Percentiles rank a stretch among this genome's conserved stretches.
phyloP scores from a whole-genome alignment of 2,329 filamentous ascomycete genomes.

The Aspergillus pseudoglaucus region DNA sequence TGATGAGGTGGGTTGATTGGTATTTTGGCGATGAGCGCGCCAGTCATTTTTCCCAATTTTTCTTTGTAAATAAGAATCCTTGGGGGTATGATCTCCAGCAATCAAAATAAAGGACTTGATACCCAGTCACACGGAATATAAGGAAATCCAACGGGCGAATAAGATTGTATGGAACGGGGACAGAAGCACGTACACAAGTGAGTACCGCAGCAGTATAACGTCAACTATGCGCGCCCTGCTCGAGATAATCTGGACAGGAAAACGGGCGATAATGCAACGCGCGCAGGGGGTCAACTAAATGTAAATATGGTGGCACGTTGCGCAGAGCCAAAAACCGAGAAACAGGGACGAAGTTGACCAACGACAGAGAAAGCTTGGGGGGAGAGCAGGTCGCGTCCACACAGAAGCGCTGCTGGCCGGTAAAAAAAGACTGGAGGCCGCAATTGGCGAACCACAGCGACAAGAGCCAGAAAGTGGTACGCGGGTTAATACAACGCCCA shows the following conservation, averaged over 20 bases:
- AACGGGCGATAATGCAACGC: conserved; percentile 21
- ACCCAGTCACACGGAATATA: conserved; percentile 4
- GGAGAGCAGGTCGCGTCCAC: conserved; percentile 5
- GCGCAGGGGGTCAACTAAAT: conserved; percentile 24
- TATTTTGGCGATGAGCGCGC: conserved; percentile 7
- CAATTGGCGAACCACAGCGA: conserved; percentile 37
- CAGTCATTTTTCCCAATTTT: conserved; percentile 5
- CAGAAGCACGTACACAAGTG: conserved; percentile 11
- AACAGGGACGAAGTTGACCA: conserved; percentile 2
- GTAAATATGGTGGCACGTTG: conserved; percentile 20
- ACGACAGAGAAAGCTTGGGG: conserved; percentile 5
- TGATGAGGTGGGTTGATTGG: neutral
- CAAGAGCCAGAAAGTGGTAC: too few species aligned
- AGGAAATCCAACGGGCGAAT: conserved; percentile 3
- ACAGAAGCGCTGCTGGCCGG: neutral
- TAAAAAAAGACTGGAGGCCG: conserved; percentile 9
- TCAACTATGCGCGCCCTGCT: conserved; percentile 19
- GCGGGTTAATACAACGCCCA: too few species aligned
- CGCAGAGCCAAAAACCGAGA: conserved; percentile 12
- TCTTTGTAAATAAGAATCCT: neutral
- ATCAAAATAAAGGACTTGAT: neutral
- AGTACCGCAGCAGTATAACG: conserved; percentile 17
- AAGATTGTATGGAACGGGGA: conserved; percentile 2
- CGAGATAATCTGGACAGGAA: conserved; percentile 9
- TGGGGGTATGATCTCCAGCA: neutral